Conservation (phyloP, 768 basidiomycete genomes). For the Gymnopilus dilepis region DNA sequence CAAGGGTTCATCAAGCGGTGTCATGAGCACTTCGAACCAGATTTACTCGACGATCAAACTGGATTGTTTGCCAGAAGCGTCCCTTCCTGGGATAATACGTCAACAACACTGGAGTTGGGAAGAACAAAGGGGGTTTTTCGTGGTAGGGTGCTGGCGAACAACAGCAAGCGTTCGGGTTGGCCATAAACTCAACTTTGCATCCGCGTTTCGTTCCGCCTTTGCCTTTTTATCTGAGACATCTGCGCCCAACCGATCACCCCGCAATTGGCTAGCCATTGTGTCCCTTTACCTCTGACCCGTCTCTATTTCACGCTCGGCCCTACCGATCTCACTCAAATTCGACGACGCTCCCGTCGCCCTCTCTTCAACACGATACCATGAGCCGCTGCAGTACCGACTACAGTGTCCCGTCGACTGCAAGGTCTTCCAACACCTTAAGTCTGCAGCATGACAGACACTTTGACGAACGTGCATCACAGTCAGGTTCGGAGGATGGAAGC, state of each 20-base stretch:
- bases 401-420: slow-evolving; percentile 22
- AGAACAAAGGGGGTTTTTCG: slow-evolving; percentile 44
- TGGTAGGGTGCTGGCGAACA: slow-evolving; percentile 35
- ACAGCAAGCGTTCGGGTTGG: slow-evolving; percentile 37
- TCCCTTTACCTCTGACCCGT: slow-evolving; percentile 16
- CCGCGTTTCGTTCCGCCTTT: slow-evolving; percentile 50
- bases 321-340: slow-evolving; percentile 18
- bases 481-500: slow-evolving; percentile 62
- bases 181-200: slow-evolving; percentile 42
- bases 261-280: slow-evolving; percentile 33
- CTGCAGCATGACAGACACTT: slow-evolving; percentile 33
- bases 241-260: slow-evolving; percentile 44
- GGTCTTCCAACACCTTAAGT: slow-evolving; percentile 30
- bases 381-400: slow-evolving; percentile 34
- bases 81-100: slow-evolving; percentile 53
- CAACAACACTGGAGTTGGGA: slow-evolving; percentile 43
- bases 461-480: slow-evolving; percentile 56
- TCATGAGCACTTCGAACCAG: slow-evolving; percentile 50
- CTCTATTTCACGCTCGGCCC: slow-evolving; percentile 13
- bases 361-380: slow-evolving; percentile 27
- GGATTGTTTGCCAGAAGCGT: slow-evolving; percentile 41
- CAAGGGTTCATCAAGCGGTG: slow-evolving; percentile 50
- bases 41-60: slow-evolving; percentile 49
- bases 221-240: slow-evolving; percentile 47
- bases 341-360: slow-evolving; percentile 23